Base-by-base conservation (phyloP, 176 grass and related monocot genomes). In the Guadua angustifolia region DNA sequence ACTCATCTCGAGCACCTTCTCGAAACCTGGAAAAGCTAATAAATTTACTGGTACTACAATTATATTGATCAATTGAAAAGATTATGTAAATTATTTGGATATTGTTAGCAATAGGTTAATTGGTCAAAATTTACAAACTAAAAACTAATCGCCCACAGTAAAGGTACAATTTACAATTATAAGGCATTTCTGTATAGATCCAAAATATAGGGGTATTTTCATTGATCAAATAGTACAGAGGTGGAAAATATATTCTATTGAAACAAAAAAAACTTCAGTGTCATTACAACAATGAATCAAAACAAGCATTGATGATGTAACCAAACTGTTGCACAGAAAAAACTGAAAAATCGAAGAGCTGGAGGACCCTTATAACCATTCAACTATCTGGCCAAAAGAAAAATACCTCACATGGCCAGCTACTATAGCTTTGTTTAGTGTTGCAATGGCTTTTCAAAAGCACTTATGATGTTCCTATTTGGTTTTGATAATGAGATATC, bases 331-430 rank as follows among this genome's bases (percentile, higher is more conserved):
- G 39, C 42, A 25, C 21, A 25, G 68, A 22, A 46, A 71, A 71
- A 25, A 26, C n/a, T 71, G n/a, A 71, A 71, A 71, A 71, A 16
- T 71, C 44, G 7, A 71, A 26, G 69, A 26, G 69, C 69, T 71
- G 22, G 22, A 26, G 22, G 69, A 47, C 69, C 69, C 6, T 59
- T 24, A 59, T 71, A 26, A 26, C 22, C 24, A 25, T 59, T 59
- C n/a, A 71, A 43, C 12, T 47, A 71, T 14, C 69, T 46, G 12
- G 13, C 42, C 12, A 71, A 25, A 22, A 45, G 21, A 24, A 70
- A 47, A 22, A 71, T 18, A 71, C 12, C 40, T 71, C 21, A 71
- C 7, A 6, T 71, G 43, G 15, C 11, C 43, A 26, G 7, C 43
- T 71, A 71, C 6, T 7, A 47, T 26, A n/a, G 69, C 6, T 71